These are phyloP conservation scores for Blastobotrys illinoisensis DNA, from an alignment of 1,139 yeast genomes.

Conservation along the genomic window DNA sequence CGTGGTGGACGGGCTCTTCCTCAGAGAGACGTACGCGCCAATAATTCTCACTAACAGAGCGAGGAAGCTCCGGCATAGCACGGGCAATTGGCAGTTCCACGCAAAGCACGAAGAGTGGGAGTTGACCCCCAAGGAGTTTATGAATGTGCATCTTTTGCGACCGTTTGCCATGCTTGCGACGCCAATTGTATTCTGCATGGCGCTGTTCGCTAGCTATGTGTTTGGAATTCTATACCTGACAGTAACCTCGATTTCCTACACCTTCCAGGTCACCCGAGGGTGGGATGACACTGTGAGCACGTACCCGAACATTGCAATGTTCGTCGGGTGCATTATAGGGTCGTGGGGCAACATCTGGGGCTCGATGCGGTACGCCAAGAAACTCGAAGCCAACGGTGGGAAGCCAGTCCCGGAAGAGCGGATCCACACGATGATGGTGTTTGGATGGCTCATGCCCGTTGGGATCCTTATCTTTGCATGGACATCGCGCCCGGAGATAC, in stretches of 20 bases:
- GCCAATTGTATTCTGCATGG: slow-evolving; percentile 41
- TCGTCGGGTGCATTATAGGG: slow-evolving; percentile 54
- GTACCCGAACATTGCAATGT: slow-evolving; percentile 51
- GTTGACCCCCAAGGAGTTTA: slow-evolving; percentile 36
- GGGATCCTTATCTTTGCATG: slow-evolving; percentile 76
- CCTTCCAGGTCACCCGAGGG: slow-evolving; percentile 32
- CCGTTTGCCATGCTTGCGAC: slow-evolving; percentile 43
- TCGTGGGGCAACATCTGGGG: slow-evolving; percentile 38
- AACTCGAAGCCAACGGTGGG: slow-evolving; percentile 36
- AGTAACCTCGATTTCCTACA: slow-evolving; percentile 37
- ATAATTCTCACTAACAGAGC: slow-evolving; percentile 57
- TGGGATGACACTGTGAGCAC: slow-evolving; percentile 44
- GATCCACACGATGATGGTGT: slow-evolving; percentile 46
- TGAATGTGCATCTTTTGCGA: slow-evolving; percentile 37
- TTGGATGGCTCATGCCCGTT: slow-evolving; percentile 49
- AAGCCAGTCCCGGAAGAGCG: slow-evolving; percentile 55
- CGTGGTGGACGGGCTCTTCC: slow-evolving; percentile 38
- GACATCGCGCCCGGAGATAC: slow-evolving; percentile 52
- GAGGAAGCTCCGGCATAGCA: slow-evolving; percentile 46
- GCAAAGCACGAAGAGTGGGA: slow-evolving; percentile 42
- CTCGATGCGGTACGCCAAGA: slow-evolving; percentile 32
- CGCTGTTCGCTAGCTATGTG: slow-evolving; percentile 42
- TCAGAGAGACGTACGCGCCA: slow-evolving; percentile 76
- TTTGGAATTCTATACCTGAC: slow-evolving; percentile 42
- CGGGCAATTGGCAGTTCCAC: slow-evolving; percentile 49